Conservation (phyloP, 345 rosid genomes). For the Salix viminalis region DNA sequence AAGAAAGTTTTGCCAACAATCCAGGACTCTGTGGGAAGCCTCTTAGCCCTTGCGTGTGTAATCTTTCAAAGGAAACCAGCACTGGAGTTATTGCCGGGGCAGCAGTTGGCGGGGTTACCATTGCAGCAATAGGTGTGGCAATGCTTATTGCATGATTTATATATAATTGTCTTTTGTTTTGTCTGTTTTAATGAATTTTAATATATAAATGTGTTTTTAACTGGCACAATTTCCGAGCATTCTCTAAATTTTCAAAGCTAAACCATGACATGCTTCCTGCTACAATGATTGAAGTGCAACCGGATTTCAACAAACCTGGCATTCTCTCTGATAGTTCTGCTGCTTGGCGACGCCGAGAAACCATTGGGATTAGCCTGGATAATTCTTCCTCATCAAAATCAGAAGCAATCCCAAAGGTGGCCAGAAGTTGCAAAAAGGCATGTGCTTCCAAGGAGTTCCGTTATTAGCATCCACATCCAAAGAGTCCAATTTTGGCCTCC, state of each 20-base stretch:
- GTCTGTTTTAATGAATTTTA: slow-evolving; percentile 23
- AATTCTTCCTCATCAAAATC: slow-evolving; percentile 68
- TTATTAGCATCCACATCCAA: slow-evolving; percentile 81
- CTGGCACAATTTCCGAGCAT: background rate
- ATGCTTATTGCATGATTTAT: slow-evolving; percentile 14
- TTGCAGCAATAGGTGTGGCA: slow-evolving; percentile 56
- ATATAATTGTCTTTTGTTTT: slow-evolving; percentile 19
- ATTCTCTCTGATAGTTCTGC: slow-evolving; percentile 85
- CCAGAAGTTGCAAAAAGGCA: slow-evolving; percentile 92
- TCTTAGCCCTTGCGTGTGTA: slow-evolving; percentile 36
- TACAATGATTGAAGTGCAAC: too few species aligned
- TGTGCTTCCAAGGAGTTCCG: slow-evolving; percentile 99
- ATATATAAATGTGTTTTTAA: slow-evolving; percentile 8
- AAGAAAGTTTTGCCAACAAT: slow-evolving; percentile 44
- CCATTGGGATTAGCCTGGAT: slow-evolving; percentile 82
- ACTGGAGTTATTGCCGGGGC: slow-evolving; percentile 56
- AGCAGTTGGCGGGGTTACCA: slow-evolving; percentile 60
- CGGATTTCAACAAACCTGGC: slow-evolving; percentile 88
- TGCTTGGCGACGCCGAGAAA: slow-evolving; percentile 97
- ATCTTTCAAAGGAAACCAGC: slow-evolving; percentile 21
- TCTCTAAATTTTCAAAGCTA: background rate
- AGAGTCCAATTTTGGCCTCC: slow-evolving; percentile 79
- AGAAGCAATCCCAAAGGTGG: slow-evolving; percentile 81
- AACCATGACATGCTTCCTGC: background rate
- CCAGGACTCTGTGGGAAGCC: slow-evolving; percentile 60